Conservation (phyloP, 805 yeast species). For the Metschnikowia colocasiae region DNA sequence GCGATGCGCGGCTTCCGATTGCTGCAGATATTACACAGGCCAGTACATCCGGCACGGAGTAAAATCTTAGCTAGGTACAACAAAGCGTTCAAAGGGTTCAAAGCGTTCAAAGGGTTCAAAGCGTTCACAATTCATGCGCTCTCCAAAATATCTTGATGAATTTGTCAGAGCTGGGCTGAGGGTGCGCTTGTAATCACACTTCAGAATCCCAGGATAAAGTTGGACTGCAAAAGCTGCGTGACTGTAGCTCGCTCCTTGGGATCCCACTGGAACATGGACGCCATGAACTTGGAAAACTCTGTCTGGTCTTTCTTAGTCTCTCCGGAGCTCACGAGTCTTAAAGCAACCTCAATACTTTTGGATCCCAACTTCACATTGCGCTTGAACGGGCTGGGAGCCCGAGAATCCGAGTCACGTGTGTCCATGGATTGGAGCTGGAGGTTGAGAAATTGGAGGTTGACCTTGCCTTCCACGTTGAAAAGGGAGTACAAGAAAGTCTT, state of each 20-base stretch:
- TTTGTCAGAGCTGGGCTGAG: too few species aligned
- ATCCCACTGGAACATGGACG: slow-evolving; percentile 36
- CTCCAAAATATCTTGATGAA: too few species aligned
- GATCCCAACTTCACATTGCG: slow-evolving; percentile 29
- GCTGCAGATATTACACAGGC: neutral
- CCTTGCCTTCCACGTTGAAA: slow-evolving; percentile 38
- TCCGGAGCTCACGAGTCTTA: slow-evolving; percentile 20
- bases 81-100: neutral
- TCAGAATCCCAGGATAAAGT: slow-evolving; percentile 4
- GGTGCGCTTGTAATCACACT: neutral
- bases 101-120: too few species aligned
- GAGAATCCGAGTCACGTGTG: slow-evolving; percentile 2
- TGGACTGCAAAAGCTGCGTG: slow-evolving; percentile 8
- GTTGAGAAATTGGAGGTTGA: slow-evolving; percentile 34
- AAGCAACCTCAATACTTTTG: slow-evolving; percentile 27
- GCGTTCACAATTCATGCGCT: too few species aligned
- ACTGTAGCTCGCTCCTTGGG: slow-evolving; percentile 17
- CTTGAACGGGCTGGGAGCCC: slow-evolving; percentile 12
- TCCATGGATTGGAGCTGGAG: slow-evolving; percentile 20
- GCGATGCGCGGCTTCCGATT: slow-evolving; percentile 2
- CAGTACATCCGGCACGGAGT: neutral
- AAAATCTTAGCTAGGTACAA: neutral
- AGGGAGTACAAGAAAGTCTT: slow-evolving; percentile 36
- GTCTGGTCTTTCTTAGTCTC: slow-evolving; percentile 13
- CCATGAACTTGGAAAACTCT: slow-evolving; percentile 27